phyloP scores from a whole-genome alignment of 345 rosid species.

The Geranium brycei region DNA sequence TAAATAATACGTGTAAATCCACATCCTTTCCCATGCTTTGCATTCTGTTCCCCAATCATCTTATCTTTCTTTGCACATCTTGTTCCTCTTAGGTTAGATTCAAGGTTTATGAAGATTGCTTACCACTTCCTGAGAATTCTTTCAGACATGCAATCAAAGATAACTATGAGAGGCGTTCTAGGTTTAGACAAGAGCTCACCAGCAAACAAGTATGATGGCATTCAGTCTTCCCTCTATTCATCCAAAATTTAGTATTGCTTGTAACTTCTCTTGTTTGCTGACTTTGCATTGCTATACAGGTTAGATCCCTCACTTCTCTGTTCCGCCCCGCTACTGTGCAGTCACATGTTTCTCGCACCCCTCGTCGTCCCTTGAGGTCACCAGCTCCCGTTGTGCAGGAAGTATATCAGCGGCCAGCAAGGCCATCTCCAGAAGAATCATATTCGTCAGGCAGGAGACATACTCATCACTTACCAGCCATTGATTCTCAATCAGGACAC shows the following conservation, averaged over 20 bases:
- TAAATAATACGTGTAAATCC: too few relatives aligned
- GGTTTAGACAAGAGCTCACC: conserved; percentile 22
- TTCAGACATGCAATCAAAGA: conserved; percentile 20
- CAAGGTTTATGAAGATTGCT: conserved; percentile 21
- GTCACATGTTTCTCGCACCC: conserved; percentile 4
- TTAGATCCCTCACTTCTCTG: conserved; percentile 17
- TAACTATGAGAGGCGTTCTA: conserved; percentile 17
- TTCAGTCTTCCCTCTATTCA: background rate
- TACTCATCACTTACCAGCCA: conserved; percentile 1
- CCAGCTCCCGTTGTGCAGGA: conserved; percentile 3
- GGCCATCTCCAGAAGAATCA: conserved; percentile 10
- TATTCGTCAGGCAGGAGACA: conserved; percentile 5
- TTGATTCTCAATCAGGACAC: conserved; percentile 1
- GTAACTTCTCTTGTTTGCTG: too few relatives aligned
- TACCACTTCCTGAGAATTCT: conserved; percentile 22
- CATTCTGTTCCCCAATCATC: too few relatives aligned
- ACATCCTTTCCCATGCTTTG: too few relatives aligned
- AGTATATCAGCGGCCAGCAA: conserved; percentile 3
- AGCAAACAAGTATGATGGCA: conserved; percentile 13
- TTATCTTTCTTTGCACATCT: too few relatives aligned
- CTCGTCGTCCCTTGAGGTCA: background rate
- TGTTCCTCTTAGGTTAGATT: conserved; percentile 16
- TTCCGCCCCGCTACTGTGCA: conserved; percentile 11
- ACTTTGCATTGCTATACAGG: conserved; percentile 10
- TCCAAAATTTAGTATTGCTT: background rate